Percentiles rank a stretch among this genome's conserved stretches.
phyloP scores from a whole-genome alignment of 2,329 filamentous ascomycete species.

The Diplocarpon rosae region DNA sequence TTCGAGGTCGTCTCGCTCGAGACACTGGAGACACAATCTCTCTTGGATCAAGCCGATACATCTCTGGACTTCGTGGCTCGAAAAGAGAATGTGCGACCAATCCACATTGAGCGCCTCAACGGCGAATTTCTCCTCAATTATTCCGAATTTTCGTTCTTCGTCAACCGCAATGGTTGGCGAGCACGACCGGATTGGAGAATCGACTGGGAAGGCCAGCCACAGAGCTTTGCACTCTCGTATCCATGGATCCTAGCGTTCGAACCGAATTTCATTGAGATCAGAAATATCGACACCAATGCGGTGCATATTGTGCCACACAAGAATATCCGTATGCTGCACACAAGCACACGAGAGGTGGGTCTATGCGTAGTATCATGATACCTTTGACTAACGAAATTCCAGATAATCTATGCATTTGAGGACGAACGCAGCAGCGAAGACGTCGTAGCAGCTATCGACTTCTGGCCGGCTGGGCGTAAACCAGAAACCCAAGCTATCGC shows the following conservation, averaged over 20 bases:
- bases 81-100: slow-evolving; percentile 86
- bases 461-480: slow-evolving; percentile 49
- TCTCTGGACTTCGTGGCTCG: slow-evolving; percentile 93
- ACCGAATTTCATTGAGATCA: slow-evolving; percentile 91
- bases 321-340: slow-evolving; percentile 96
- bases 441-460: slow-evolving; percentile 88
- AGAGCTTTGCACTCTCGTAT: slow-evolving; percentile 86
- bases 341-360: slow-evolving; percentile 87
- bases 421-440: slow-evolving; percentile 88
- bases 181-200: slow-evolving; percentile 94
- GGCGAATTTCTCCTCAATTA: slow-evolving; percentile 98
- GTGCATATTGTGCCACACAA: slow-evolving; percentile 94
- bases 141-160: slow-evolving; percentile 97
- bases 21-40: slow-evolving; percentile 93
- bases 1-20: slow-evolving; percentile 96
- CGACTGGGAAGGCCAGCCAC: slow-evolving; percentile 90
- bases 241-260: slow-evolving; percentile 97
- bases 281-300: slow-evolving; percentile 87
- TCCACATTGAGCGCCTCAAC: slow-evolving; percentile 94
- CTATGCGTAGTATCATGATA: not conserved
- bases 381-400: slow-evolving; percentile 7
- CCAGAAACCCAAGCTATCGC: slow-evolving; percentile 19
- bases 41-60: slow-evolving; percentile 94
- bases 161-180: slow-evolving; percentile 96
- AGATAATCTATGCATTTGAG: slow-evolving; percentile 98